phyloP scores from a whole-genome alignment of 495 filamentous ascomycete genomes.

The Tuber brumale region DNA sequence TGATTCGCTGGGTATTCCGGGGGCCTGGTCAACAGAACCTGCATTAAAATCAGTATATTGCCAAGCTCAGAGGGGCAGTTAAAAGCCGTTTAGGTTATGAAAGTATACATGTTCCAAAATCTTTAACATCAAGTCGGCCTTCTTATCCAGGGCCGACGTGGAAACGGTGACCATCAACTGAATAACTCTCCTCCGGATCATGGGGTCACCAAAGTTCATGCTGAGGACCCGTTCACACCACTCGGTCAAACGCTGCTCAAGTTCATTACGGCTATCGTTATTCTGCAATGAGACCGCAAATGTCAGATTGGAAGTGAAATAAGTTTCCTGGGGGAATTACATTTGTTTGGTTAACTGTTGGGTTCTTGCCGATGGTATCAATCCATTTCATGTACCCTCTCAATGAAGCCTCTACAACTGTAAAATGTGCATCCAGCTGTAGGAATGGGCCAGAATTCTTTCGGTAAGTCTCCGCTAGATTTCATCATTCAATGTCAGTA shows the following conservation, averaged over 20 bases:
- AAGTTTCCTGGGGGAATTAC: constrained; percentile 35
- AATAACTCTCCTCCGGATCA: constrained; percentile 74
- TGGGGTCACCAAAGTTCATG: constrained; percentile 76
- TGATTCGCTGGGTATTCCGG: constrained; percentile 60
- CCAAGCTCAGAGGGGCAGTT: neutral
- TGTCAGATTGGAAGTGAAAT: constrained; percentile 16
- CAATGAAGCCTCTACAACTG: constrained; percentile 81
- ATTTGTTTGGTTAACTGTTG: constrained; percentile 52
- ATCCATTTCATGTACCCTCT: constrained; percentile 86
- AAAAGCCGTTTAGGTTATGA: neutral
- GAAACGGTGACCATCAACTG: constrained; percentile 81
- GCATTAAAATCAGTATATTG: constrained; percentile 12
- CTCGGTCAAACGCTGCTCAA: constrained; percentile 64
- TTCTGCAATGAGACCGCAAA: constrained; percentile 40
- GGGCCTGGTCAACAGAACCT: constrained; percentile 71
- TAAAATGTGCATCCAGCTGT: constrained; percentile 78
- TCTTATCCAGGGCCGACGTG: constrained; percentile 69
- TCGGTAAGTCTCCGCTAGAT: constrained; percentile 62
- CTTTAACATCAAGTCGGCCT: constrained; percentile 70
- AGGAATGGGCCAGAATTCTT: constrained; percentile 71
- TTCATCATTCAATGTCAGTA: constrained; percentile 40
- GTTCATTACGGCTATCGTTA: constrained; percentile 54
- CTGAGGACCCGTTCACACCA: constrained; percentile 74
- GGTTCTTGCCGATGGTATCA: constrained; percentile 46
- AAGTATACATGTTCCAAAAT: constrained; percentile 63